Evolutionary conservation across 352 stramenopile genomes (phyloP).

Genomic region (Phytophthora foliorum): DNA sequence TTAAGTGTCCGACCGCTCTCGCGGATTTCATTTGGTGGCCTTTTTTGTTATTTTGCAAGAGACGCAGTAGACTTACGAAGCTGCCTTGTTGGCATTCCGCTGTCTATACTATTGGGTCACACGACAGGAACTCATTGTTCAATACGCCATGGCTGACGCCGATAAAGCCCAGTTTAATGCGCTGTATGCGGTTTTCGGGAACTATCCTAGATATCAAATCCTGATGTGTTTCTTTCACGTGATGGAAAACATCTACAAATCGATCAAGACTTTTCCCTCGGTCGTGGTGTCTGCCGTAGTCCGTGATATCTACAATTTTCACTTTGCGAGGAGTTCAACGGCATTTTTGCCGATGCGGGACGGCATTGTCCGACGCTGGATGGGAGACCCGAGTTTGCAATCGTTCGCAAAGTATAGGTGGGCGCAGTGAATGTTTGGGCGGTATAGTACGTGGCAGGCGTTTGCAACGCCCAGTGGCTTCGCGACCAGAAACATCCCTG

Average conservation of each 20-base stretch:
- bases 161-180: slow-evolving; percentile 28
- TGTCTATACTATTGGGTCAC: no score
- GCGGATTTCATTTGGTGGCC: no score
- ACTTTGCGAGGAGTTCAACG: slow-evolving; percentile 13
- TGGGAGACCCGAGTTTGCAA: neutral
- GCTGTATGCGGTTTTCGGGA: slow-evolving; percentile 2
- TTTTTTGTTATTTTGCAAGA: no score
- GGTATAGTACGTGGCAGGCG: slow-evolving; percentile 20
- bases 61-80: no score
- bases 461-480: slow-evolving; percentile 11
- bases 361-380: neutral
- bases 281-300: neutral
- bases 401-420: slow-evolving; percentile 18
- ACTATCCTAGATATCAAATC: neutral
- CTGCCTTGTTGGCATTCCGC: no score
- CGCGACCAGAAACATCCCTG: slow-evolving; percentile 30
- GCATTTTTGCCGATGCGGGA: slow-evolving; percentile 3
- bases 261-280: neutral
- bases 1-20: no score
- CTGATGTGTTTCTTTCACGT: slow-evolving; percentile 39
- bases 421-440: slow-evolving; percentile 7
- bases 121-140: neutral
- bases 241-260: slow-evolving; percentile 18
- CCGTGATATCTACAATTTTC: slow-evolving; percentile 29
- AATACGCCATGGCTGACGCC: slow-evolving; percentile 26